phyloP scores from a whole-genome alignment of 202 grass and related monocot species.

The Elaeis oleifera region DNA sequence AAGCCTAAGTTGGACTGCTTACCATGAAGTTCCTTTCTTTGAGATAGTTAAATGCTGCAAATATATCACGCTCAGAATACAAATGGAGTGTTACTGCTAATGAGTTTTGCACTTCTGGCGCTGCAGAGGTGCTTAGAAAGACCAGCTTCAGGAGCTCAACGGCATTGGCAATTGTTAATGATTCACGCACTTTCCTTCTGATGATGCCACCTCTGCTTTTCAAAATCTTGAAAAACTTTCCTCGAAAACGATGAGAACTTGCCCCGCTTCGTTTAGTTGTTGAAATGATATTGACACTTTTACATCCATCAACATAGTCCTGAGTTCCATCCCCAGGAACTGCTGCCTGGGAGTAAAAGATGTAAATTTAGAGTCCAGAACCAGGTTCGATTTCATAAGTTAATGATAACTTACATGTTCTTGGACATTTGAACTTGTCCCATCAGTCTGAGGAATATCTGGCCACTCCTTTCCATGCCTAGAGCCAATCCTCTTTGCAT shows the following conservation, averaged over 20 bases:
- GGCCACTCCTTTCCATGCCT: slow-evolving; percentile 28
- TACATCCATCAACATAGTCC: slow-evolving; percentile 16
- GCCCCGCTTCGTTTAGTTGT: slow-evolving; percentile 27
- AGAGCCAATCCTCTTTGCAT: slow-evolving; percentile 31
- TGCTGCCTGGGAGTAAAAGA: slow-evolving; percentile 29
- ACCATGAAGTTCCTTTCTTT: slow-evolving; percentile 79
- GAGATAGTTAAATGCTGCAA: slow-evolving; percentile 74
- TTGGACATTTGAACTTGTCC: slow-evolving; percentile 22
- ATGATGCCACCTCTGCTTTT: slow-evolving; percentile 43
- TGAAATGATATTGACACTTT: slow-evolving; percentile 20
- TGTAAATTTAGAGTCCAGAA: not conserved
- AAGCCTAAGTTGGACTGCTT: slow-evolving; percentile 18
- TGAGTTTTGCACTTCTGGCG: slow-evolving; percentile 60
- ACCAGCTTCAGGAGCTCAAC: slow-evolving; percentile 81
- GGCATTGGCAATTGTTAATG: slow-evolving; percentile 69
- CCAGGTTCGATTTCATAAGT: not conserved
- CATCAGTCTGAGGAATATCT: slow-evolving; percentile 12
- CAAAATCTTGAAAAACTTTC: slow-evolving; percentile 40
- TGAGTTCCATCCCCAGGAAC: slow-evolving; percentile 19
- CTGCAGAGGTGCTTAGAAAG: slow-evolving; percentile 66
- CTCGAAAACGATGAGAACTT: slow-evolving; percentile 20
- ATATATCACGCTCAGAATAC: slow-evolving; percentile 79
- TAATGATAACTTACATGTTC: slow-evolving; percentile 43
- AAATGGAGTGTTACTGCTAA: slow-evolving; percentile 58
- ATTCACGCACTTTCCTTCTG: slow-evolving; percentile 54